Base-by-base conservation (phyloP, 805 yeast genomes). In the Candida sanyiensis region DNA sequence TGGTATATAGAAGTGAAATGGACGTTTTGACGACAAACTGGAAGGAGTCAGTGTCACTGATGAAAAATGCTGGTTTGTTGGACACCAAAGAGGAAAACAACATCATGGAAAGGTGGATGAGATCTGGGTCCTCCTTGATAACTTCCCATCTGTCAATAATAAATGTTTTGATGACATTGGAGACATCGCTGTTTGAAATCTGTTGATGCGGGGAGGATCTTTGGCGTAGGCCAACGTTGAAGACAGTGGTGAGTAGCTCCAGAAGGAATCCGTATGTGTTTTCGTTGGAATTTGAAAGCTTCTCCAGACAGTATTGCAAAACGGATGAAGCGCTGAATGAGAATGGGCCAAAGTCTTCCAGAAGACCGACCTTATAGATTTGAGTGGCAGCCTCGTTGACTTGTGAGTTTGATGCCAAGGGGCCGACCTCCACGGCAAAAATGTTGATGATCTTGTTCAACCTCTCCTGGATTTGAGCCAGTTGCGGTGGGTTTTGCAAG, bases 281-380 rank as follows among this genome's bases (percentile, higher is more conserved):
- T 6, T 21, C 15, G 36, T 39, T 26, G 21, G 43, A 35, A 15
- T 47, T 45, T 3, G 30, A 35, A 8, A 44, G 37, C 17, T 40
- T 40, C 43, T 64, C 75, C 15, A 43, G 43, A 22, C 65, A 65
- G 44, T 64, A 75, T 43, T 60, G 56, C 21, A 75, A 39, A 6
- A 77, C 64, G 1, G 63, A 54, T 0, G 58, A 57, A 3, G 65
- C 43, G 0, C 62, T 59, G 42, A 83, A 70, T 8, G 72, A 77
- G 57, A 83, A 84, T 0, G 93, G 85, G 0, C 88, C 88, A 15
- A 72, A 65, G 5, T 75, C 57, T 4, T 86, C 95, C 4, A 74
- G 59, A 12, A 86, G 58, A 1, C 94, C 94, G 12, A 63, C 49
- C 48, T 75, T 78, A 46, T 86, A 67, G 2, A 87, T 72, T 6